A percentile compares a stretch with the other conserved stretches of the same genome.
Evolutionary conservation across 805 yeast genomes (phyloP).

Genomic region (Metschnikowia amazonensis): DNA sequence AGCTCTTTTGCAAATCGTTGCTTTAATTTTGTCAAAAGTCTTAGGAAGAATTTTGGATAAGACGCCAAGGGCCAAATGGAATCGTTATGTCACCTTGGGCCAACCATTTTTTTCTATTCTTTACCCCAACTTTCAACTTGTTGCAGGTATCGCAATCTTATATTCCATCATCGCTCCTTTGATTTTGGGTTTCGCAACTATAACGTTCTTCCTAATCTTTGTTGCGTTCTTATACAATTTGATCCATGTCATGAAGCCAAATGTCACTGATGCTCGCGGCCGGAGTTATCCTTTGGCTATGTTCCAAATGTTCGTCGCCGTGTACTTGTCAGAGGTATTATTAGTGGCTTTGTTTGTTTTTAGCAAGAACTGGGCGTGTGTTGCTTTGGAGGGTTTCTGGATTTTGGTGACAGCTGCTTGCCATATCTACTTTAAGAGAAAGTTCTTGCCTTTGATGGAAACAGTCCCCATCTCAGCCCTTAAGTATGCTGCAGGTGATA

Average conservation of each 20-base stretch:
- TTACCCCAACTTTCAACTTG: constrained; percentile 73
- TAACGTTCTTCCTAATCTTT: constrained; percentile 55
- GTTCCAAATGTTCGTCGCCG: constrained; percentile 66
- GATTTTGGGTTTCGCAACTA: constrained; percentile 60
- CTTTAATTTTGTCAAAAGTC: constrained; percentile 65
- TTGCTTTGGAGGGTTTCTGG: constrained; percentile 63
- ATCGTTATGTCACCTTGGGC: constrained; percentile 58
- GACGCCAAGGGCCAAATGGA: constrained; percentile 94
- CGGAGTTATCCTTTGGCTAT: constrained; percentile 69
- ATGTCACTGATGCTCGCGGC: constrained; percentile 61
- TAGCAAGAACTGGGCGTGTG: constrained; percentile 76
- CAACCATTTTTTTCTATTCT: constrained; percentile 76
- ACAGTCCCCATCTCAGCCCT: constrained; percentile 67
- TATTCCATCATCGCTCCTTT: constrained; percentile 81
- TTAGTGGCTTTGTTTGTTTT: constrained; percentile 68
- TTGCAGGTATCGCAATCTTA: constrained; percentile 66
- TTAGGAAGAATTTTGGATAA: constrained; percentile 70
- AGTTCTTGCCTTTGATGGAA: constrained; percentile 61
- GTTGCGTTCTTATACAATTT: constrained; percentile 60
- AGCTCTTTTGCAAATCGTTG: constrained; percentile 68
- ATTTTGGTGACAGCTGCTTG: constrained; percentile 53
- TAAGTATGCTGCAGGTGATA: constrained; percentile 43
- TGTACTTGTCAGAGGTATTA: constrained; percentile 69
- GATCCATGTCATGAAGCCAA: constrained; percentile 58
- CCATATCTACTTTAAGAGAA: constrained; percentile 57